Base-by-base conservation (phyloP, 1,139 yeast genomes). In the Pichia sp. region DNA sequence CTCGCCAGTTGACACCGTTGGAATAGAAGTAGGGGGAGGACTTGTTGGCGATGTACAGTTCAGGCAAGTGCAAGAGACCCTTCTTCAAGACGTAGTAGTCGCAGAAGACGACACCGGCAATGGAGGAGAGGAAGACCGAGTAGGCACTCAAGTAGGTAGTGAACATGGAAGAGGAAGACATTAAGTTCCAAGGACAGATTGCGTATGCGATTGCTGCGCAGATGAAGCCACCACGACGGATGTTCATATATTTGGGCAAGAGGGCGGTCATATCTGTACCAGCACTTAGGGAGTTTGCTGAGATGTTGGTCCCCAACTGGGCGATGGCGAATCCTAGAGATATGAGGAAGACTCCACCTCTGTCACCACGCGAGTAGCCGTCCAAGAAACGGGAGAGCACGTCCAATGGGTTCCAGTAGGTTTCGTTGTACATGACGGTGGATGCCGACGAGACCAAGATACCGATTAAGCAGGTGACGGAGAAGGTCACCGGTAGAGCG, bases 241-340 rank as follows among this genome's bases (percentile, higher is more conserved):
- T 89, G 70, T 85, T 88, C 65, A 90, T 73, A 68, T 74, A 88
- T 55, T 84, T 75, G 39, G 97, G 96, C 47, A 87, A 67, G 58
- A 90, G 66, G 1, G 96, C 95, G 13, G 96, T 80, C 72, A 88
- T 80, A 70, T 90, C 97, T 3, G 96, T 89, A 65, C 96, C 96
- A 50, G 95, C 93, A 4, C 95, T 83, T 50, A 90, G 74, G 4
- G 96, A 85, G 70, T 90, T 90, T 13, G 96, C 96, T 39, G 95
- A 82, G 58, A 90, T 86, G 66, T 90, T 90, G n/a, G 95, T 86
- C 66, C 96, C 96, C 58, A 88, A 73, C 70, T 89, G 96, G 18
- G 96, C 95, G 55, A 89, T 69, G 1, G 89, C 86, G 70, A 89
- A 87, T 1, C 88, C 89, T 44, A 82, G 72, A 4, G 90, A 78